Conservation (phyloP, 2,329 filamentous ascomycete species). For the Septoria petroselini region DNA sequence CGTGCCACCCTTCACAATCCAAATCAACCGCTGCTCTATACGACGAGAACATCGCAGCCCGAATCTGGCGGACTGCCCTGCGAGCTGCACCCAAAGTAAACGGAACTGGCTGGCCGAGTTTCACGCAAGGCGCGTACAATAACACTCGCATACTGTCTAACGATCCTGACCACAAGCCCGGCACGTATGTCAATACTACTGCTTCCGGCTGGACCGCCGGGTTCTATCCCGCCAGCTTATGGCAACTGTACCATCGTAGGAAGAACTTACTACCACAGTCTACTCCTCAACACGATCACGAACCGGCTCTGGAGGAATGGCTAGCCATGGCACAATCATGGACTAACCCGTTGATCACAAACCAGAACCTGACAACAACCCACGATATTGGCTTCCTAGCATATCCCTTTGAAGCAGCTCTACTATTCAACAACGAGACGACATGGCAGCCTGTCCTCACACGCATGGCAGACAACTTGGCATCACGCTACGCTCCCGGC, state of each 20-base stretch:
- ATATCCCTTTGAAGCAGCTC: conserved; percentile 22
- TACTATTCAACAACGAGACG: conserved; percentile 14
- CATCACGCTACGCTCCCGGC: conserved; percentile 17
- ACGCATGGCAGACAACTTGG: conserved; percentile 21
- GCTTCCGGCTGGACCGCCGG: conserved; percentile 24
- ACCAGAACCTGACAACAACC: conserved; percentile 20
- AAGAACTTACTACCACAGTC: neutral
- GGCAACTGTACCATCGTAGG: conserved; percentile 20
- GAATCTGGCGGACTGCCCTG: conserved; percentile 20
- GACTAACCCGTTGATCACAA: conserved; percentile 20
- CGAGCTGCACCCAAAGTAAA: conserved; percentile 9
- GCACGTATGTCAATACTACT: conserved; percentile 14
- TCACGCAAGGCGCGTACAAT: conserved; percentile 20
- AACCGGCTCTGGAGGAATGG: conserved; percentile 16
- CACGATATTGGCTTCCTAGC: conserved; percentile 24
- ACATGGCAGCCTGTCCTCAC: conserved; percentile 16
- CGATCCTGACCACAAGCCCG: conserved; percentile 10
- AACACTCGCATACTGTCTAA: conserved; percentile 12
- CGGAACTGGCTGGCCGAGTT: conserved; percentile 21
- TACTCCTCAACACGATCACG: neutral
- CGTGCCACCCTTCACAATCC: neutral
- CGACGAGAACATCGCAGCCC: conserved; percentile 21
- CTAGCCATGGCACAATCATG: conserved; percentile 16
- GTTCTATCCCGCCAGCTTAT: conserved; percentile 21
- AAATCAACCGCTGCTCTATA: neutral